Evolutionary conservation across 164 flowering plant species (phyloP).

Genomic region (Vitis rotundifolia): DNA sequence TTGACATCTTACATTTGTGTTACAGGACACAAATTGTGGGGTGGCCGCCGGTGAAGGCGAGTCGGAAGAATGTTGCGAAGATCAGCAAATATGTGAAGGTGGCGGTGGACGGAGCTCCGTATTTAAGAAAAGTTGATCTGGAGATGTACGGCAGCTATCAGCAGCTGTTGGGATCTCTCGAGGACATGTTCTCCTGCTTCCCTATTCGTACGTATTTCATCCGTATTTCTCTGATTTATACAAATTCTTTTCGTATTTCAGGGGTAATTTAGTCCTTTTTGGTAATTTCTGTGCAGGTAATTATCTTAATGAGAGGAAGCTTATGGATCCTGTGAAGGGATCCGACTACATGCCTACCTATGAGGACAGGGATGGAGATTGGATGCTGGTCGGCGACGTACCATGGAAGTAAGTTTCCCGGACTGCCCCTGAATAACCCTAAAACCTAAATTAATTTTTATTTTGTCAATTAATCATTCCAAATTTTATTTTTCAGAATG

Average conservation of each 20-base stretch:
- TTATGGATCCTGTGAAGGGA: slow-evolving; percentile 26
- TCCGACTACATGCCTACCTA: slow-evolving; percentile 30
- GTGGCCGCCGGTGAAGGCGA: slow-evolving; percentile 41
- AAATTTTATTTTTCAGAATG: slow-evolving; percentile 19
- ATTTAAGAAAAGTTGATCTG: slow-evolving; percentile 34
- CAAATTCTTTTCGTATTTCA: neutral
- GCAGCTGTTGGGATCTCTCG: slow-evolving; percentile 24
- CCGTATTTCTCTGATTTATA: neutral
- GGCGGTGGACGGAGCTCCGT: slow-evolving; percentile 39
- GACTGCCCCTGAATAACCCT: neutral
- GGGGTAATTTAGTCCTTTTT: neutral
- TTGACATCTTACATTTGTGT: neutral
- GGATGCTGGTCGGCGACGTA: slow-evolving; percentile 39
- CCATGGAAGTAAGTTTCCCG: slow-evolving; percentile 34
- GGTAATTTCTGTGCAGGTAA: slow-evolving; percentile 13
- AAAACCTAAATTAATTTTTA: neutral
- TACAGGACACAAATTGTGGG: slow-evolving; percentile 31
- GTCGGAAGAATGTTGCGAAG: slow-evolving; percentile 19
- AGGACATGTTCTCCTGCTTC: slow-evolving; percentile 27
- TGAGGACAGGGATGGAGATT: slow-evolving; percentile 36
- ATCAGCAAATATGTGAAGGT: slow-evolving; percentile 32
- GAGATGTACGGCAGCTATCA: slow-evolving; percentile 27
- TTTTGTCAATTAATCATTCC: no score
- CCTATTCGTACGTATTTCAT: slow-evolving; percentile 16
- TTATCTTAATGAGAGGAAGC: slow-evolving; percentile 20